Base-by-base conservation (phyloP, 1,284 basidiomycete genomes). In the Waitea zeae region DNA sequence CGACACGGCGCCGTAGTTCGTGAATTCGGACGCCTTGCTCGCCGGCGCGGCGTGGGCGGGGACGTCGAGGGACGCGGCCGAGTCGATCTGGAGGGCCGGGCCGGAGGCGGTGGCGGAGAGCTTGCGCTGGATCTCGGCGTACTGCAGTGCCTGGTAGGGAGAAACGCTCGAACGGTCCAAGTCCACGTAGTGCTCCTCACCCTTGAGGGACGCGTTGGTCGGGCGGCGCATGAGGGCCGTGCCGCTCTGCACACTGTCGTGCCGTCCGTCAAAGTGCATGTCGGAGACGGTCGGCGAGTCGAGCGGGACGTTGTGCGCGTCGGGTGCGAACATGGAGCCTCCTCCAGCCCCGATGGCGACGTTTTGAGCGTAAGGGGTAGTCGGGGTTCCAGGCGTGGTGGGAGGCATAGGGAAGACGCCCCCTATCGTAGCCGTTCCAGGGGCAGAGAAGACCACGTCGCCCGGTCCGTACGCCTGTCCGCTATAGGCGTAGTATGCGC, bases 121-220 rank as follows among this genome's bases (percentile, higher is more conserved):
- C 13, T 56, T 62, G 41, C 61, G 58, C 2, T 70, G 67, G 38
- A 79, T 79, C 44, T 73, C 74, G n/a, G 58, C 67, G 43, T 80
- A 80, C 48, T 81, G 78, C 0, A 60, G 62, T 17, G 71, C 76
- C 47, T 81, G 78, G 61, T 62, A 77, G 0, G 78, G 76, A 4
- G 76, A 69, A 3, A 79, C 66, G 44, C 76, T 78, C 12, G 70
- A 70, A 24, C 78, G 62, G 46, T 52, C 57, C 28, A 79, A 55
- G 44, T 80, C 70, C 14, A 69, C 59, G 39, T 80, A 78, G 39
- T 70, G 62, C 7, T 54, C 46, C 17, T 54, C 49, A 12, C 38
- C 31, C 14, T 20, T 41, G n/a, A n/a, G n/a, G n/a, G n/a, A n/a
- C 34, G 18, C 36, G 31, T 12, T 26, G 35, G 14, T 19, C 30